Evolutionary conservation across 345 rosid genomes (phyloP), one percentile per base, ranked within the genome.

Genomic region (Mallotus nudiflorus): DNA sequence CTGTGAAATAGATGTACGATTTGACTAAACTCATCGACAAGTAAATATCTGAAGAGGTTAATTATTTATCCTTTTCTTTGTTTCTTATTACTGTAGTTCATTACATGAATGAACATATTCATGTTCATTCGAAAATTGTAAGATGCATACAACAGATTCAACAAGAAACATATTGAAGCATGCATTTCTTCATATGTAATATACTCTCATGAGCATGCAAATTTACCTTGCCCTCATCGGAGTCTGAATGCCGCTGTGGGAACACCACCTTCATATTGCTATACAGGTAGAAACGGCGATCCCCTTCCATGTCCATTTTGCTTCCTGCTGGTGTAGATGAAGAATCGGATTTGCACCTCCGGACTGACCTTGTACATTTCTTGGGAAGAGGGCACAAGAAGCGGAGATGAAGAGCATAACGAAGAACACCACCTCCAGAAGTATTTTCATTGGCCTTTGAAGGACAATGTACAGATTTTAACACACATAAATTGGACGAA

Each of bases 181-280:
- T 35, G 67, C 37, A 37, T 58, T 31, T 27, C 48, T 16, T 28
- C 20, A 22, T 18, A n/a, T 50, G 16, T 15, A n/a, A 28, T 19
- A 27, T 40, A n/a, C 29, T 18, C 9, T 40, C 20, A 44, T 27
- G 29, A 5, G 10, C 24, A 40, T 6, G 51, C 11, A 66, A 12
- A n/a, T 77, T 72, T 87, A 94, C 98, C 97, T 91, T 91, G 82
- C 98, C 96, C 87, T 94, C 98, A 50, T 94, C 97, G 24, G 91
- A 62, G 68, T 94, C 98, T 22, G 97, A 85, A 84, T 94, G 98
- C 60, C 96, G 96, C 65, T 89, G 98, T 24, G 96, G 96, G 77
- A 93, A 93, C 54, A 93, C 92, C 2, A 86, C 97, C 84, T 93
- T 91, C 85, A 93, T 68, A 64, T 93, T 92, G 51, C 87, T 88